Evolutionary conservation across 345 rosid species (phyloP), one percentile per base, ranked within the genome.

Genomic region (Nephelium lappaceum): DNA sequence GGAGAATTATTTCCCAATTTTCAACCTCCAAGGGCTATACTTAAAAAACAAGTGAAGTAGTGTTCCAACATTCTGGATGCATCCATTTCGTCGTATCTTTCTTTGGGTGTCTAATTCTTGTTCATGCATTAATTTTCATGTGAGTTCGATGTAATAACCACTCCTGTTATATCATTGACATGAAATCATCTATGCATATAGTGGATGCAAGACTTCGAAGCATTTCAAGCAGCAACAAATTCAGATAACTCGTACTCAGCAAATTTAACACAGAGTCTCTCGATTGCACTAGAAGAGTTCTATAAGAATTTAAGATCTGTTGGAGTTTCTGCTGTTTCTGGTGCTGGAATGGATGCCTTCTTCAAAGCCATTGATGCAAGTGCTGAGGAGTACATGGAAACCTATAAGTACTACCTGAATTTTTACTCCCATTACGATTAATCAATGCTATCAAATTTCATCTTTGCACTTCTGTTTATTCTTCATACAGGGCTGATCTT

Each of bases 181-280:
- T 66, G 60, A 71, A 23, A 53, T 2, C 14, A 41, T 25, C 68
- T 51, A 21, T 75, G 65, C 63, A 55, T 69, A 79, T 87, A 93
- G 97, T 93, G 97, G 97, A 91, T 93, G 93, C 84, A 89, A 80
- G 97, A 93, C 81, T 93, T 90, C 36, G 93, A 93, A 72, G 90
- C 88, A 27, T 93, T 93, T 80, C 95, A 93, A 76, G 87, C 91
- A 10, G 95, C 95, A 23, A 24, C 85, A 39, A 86, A 84, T 79
- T 74, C 88, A n/a, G 97, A 93, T 85, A 70, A 83, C 55, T 84
- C 97, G 0, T 87, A 91, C 83, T 60, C 91, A 6, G 81, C 97
- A n/a, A 86, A 91, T 39, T 82, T 91, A 79, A 81, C 95, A n/a
- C 85, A 88, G 72, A 91, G 95, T 81, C 95, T 93, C 65, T 84